A percentile compares a stretch with the other conserved stretches of the same genome.
Conservation (phyloP, 2,329 filamentous ascomycete species). For the Pleoardoris graminearum region DNA sequence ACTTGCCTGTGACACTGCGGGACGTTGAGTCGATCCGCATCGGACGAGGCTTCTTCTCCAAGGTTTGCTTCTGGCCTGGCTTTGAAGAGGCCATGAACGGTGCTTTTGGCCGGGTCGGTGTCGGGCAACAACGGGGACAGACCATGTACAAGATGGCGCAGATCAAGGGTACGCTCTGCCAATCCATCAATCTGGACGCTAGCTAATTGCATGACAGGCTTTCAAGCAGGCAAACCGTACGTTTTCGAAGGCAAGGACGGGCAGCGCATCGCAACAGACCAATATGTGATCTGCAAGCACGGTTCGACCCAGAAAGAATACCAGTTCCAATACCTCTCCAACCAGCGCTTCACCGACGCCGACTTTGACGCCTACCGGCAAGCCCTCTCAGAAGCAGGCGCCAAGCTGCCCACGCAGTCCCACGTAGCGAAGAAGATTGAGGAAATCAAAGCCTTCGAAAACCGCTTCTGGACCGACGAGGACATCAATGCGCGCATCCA, state of each 20-base stretch:
- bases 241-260: conserved; percentile 75
- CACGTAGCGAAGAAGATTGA: conserved; percentile 72
- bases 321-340: conserved; percentile 89
- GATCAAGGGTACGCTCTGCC: conserved; percentile 70
- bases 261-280: conserved; percentile 78
- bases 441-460: conserved; percentile 78
- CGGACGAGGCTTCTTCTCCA: conserved; percentile 81
- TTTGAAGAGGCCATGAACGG: conserved; percentile 82
- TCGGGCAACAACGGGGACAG: conserved; percentile 67
- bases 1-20: conserved; percentile 71
- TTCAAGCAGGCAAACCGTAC: conserved; percentile 79
- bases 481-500: conserved; percentile 81
- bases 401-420: conserved; percentile 73
- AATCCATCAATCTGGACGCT: neutral
- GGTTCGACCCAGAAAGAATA: conserved; percentile 83
- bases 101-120: conserved; percentile 82
- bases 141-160: conserved; percentile 85
- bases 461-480: conserved; percentile 78
- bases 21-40: conserved; percentile 85
- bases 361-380: conserved; percentile 84
- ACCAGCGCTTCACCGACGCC: conserved; percentile 77
- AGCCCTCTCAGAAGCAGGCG: conserved; percentile 68
- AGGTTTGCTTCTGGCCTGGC: conserved; percentile 90
- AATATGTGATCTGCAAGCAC: conserved; percentile 80
- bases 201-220: conserved; percentile 58